Evolutionary conservation across 768 basidiomycete species (phyloP), one percentile per base, ranked within the genome.

Genomic region (Rhizopogon vinicolor): DNA sequence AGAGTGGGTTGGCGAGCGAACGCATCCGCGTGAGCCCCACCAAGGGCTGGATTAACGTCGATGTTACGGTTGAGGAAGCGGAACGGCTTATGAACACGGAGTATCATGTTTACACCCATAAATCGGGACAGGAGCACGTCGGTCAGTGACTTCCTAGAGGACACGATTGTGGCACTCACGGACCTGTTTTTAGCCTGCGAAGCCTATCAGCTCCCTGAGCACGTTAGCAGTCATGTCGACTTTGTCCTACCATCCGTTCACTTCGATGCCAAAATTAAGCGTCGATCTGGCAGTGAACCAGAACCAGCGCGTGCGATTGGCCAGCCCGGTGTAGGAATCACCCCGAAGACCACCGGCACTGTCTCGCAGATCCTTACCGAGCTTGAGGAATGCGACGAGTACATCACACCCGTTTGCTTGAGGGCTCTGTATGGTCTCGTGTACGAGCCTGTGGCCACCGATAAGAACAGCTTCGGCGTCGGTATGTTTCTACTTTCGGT

Each of bases 401-500:
- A 59, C 22, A 74, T 69, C 54, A 74, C 66, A 28, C 71, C 66
- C 6, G 39, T 53, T 19, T 72, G 71, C 55, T 55, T 74, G 41
- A 57, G 65, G 40, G 48, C 57, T 14, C 55, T 72, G 3, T 74
- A 74, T 44, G 51, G 44, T 12, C 12, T 64, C 29, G 31, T 44
- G 48, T 63, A 70, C n/a, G 44, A 49, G 8, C 64, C 70, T 19
- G 22, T 64, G 45, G 57, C 70, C 1, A 37, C 58, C 58, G 33
- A 51, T 37, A 60, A 44, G 53, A 74, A 74, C 44, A 72, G 68
- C 43, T 74, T 62, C 19, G 73, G 73, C 19, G 61, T 73, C 5
- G 65, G 70, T 70, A 12, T 60, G 57, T 53, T n/a, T 29, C 12
- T 10, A n/a, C 12, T 29, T 40, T 33, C 18, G 9, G 16, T 13